Conservation (phyloP, 2,329 filamentous ascomycete species). For the Aspergillus quadrilineatus region DNA sequence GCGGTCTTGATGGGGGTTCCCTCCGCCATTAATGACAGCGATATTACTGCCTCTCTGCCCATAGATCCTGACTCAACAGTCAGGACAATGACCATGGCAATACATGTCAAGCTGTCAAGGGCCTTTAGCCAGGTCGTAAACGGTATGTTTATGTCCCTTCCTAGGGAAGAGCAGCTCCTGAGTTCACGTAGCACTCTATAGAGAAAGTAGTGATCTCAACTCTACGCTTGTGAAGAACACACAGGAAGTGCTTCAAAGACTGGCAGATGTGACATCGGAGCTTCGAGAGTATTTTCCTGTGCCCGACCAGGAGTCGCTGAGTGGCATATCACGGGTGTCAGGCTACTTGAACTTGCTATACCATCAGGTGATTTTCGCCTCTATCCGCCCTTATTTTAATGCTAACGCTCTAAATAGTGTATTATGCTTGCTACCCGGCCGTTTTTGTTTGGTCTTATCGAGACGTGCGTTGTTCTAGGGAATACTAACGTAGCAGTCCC, state of each 20-base stretch:
- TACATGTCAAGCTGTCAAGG: constrained; percentile 6
- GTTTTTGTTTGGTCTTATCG: constrained; percentile 5
- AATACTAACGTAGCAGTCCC: not conserved
- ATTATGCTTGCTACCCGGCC: constrained; percentile 10
- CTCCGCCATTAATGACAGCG: not conserved
- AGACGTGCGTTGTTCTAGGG: not conserved
- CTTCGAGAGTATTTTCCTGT: constrained; percentile 5
- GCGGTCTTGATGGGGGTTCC: constrained; percentile 4
- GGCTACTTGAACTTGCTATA: constrained; percentile 9
- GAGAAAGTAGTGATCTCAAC: not conserved
- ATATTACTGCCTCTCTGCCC: constrained; percentile 4
- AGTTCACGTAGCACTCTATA: constrained; percentile 4
- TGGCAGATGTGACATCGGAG: constrained; percentile 6
- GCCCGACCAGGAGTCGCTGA: constrained; percentile 1
- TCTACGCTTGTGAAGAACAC: constrained; percentile 1
- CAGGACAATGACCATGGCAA: not conserved
- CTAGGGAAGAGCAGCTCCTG: not conserved
- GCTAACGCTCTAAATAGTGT: not conserved
- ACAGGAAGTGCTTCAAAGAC: constrained; percentile 5
- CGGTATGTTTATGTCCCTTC: not conserved
- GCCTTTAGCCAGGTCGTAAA: constrained; percentile 5
- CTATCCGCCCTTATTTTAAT: no score
- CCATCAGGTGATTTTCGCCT: not conserved
- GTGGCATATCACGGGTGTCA: constrained; percentile 6
- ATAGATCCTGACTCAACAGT: not conserved